Evolutionary conservation across 306 rosid genomes (phyloP), one percentile per base, ranked within the genome.

Genomic region (Prinsepia uniflora): DNA sequence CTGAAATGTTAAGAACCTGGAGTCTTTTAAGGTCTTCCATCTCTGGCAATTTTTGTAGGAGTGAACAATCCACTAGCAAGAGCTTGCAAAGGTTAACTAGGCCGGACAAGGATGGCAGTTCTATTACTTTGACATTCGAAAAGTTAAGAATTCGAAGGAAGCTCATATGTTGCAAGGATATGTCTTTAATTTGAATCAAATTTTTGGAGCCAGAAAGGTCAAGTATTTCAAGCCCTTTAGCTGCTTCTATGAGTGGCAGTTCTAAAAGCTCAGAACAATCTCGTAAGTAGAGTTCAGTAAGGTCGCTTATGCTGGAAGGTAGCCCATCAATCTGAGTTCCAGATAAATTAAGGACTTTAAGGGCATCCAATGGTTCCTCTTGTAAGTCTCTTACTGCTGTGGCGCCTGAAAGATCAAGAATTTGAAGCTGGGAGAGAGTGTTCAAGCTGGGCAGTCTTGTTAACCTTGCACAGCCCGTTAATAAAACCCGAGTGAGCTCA

Each of bases 261-360:
- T 19, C 41, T 19, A 5, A 50, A 18, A 72, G 76, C 10, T 18
- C 6, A 36, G 7, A 42, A 63, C 76, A 72, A 24, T 72, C 24
- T 40, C 43, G 43, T 18, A 72, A 49, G 70, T 4, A 20, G 76
- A 72, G 82, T 11, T 61, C 2, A 6, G 68, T 5, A 56, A 81
- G 77, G 52, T 55, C 5, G 10, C 17, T 3, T 8, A 52, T 42
- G 42, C 72, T 70, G 71, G 77, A 45, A 65, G 82, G 82, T 5
- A 78, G n/a, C 17, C 24, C 41, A 4, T 0, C 0, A 19, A 82
- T 54, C 14, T 24, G 65, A 62, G 83, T 68, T 42, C 7, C 22
- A 14, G 85, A 78, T 12, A 82, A 55, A 59, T 74, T 47, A 67
- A 82, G 82, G 68, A 75, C 39, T 24, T 71, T 75, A 57, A 82